These are phyloP conservation scores for Globisporangium parvum DNA, from an alignment of 352 stramenopile species.

Conservation along the genomic window DNA sequence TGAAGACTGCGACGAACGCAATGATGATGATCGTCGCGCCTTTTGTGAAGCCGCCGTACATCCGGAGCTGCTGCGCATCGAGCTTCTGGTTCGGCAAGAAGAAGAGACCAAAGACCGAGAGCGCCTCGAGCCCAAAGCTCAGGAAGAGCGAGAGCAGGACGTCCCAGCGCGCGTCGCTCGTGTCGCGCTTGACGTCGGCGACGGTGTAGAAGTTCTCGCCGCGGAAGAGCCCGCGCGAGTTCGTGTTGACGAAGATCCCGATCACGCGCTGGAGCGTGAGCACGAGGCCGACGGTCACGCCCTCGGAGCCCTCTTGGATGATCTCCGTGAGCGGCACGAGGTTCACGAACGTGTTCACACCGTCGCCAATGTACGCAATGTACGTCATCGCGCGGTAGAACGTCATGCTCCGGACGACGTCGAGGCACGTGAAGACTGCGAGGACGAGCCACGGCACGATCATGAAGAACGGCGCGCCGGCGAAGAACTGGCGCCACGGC, in stretches of 20 bases:
- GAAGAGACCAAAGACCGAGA: constrained; percentile 24
- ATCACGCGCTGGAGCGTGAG: constrained; percentile 52
- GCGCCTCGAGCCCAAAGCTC: constrained; percentile 33
- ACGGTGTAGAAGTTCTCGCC: constrained; percentile 28
- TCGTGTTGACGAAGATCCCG: constrained; percentile 35
- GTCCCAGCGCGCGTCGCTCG: constrained; percentile 20
- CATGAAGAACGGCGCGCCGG: constrained; percentile 17
- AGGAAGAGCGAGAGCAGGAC: constrained; percentile 31
- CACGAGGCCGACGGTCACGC: constrained; percentile 42
- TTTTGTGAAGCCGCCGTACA: constrained; percentile 50
- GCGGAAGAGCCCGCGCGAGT: constrained; percentile 33
- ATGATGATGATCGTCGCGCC: constrained; percentile 30
- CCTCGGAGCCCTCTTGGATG: constrained; percentile 47
- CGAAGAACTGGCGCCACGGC: constrained; percentile 33
- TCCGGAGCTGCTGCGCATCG: constrained; percentile 47
- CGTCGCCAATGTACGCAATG: constrained; percentile 15
- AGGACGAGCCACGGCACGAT: constrained; percentile 25
- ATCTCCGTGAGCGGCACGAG: constrained; percentile 50
- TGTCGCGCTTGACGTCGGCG: constrained; percentile 21
- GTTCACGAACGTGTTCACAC: constrained; percentile 20
- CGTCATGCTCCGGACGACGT: constrained; percentile 21
- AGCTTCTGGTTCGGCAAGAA: constrained; percentile 50
- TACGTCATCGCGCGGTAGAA: constrained; percentile 27
- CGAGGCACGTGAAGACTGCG: constrained; percentile 20
- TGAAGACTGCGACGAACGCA: constrained; percentile 19